Evolutionary conservation across 192 early-diverging fungal genomes (phyloP).

Genomic region (Coemansia sp.): DNA sequence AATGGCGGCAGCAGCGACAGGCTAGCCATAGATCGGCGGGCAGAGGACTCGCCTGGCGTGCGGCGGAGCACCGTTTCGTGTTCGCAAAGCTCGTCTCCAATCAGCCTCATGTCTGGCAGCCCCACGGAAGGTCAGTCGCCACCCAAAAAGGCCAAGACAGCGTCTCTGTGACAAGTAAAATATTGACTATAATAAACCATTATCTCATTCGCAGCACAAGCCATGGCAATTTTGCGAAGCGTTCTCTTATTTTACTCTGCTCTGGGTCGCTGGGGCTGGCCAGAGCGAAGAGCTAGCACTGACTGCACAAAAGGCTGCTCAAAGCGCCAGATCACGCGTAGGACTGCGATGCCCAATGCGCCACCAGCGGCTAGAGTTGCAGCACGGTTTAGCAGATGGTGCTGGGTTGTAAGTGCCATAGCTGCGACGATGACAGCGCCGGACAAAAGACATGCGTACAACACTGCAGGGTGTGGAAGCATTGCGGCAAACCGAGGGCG

Average conservation of each 20-base stretch:
- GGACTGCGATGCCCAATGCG: constrained; percentile 8
- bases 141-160: constrained; percentile 48
- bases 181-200: no score
- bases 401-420: neutral
- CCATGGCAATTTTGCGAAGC: neutral
- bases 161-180: constrained; percentile 19
- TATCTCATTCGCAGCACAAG: no score
- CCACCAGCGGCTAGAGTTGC: constrained; percentile 17
- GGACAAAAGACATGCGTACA: constrained; percentile 15
- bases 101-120: constrained; percentile 5
- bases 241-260: neutral
- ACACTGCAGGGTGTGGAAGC: constrained; percentile 28
- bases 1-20: constrained; percentile 7
- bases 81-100: constrained; percentile 6
- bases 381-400: neutral
- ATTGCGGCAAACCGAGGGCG: constrained; percentile 16
- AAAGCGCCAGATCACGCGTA: constrained; percentile 25
- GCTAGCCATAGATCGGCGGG: neutral
- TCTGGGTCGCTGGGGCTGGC: constrained; percentile 1
- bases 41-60: neutral
- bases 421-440: constrained; percentile 4
- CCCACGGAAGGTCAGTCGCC: constrained; percentile 21
- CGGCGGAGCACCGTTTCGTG: constrained; percentile 12
- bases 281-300: constrained; percentile 15
- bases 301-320: constrained; percentile 33